A percentile compares a stretch with the other conserved stretches of the same genome.
Evolutionary conservation across 2,329 filamentous ascomycete species (phyloP).

Genomic region (Blastomyces parvus): DNA sequence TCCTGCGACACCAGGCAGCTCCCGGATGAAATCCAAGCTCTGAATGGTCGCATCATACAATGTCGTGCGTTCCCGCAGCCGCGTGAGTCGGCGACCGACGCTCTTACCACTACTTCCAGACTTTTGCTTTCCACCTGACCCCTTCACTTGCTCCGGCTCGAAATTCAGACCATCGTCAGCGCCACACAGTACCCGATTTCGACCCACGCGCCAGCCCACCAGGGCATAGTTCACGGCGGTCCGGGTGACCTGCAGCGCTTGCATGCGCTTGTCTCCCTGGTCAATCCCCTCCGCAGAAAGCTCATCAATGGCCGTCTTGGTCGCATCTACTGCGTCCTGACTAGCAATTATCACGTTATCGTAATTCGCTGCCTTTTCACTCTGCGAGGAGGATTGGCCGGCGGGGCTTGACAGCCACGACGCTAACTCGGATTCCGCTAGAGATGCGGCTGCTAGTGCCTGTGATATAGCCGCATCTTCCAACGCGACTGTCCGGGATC

Average conservation of each 20-base stretch:
- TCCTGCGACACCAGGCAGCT: constrained; percentile 79
- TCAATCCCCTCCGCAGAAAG: constrained; percentile 71
- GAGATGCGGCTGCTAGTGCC: constrained; percentile 60
- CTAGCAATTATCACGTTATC: constrained; percentile 83
- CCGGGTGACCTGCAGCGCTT: constrained; percentile 81
- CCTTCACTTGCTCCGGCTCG: constrained; percentile 34
- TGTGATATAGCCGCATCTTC: constrained; percentile 89
- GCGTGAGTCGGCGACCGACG: constrained; percentile 63
- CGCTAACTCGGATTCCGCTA: constrained; percentile 45
- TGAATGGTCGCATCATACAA: constrained; percentile 87
- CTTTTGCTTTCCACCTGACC: constrained; percentile 37
- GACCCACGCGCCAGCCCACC: constrained; percentile 87
- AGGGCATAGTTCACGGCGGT: constrained; percentile 91
- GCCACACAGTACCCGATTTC: constrained; percentile 84
- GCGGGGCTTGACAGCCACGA: constrained; percentile 37
- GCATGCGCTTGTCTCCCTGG: constrained; percentile 77
- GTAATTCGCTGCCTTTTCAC: constrained; percentile 73
- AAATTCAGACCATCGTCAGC: constrained; percentile 63
- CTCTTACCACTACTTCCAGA: constrained; percentile 53
- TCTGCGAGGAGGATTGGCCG: constrained; percentile 33
- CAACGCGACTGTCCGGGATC: constrained; percentile 72
- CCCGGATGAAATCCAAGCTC: constrained; percentile 80
- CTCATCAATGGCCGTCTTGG: constrained; percentile 88
- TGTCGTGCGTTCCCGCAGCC: constrained; percentile 75
- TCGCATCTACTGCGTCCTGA: constrained; percentile 89